Conservation (phyloP, 805 yeast genomes). For the Metschnikowia continentalis region DNA sequence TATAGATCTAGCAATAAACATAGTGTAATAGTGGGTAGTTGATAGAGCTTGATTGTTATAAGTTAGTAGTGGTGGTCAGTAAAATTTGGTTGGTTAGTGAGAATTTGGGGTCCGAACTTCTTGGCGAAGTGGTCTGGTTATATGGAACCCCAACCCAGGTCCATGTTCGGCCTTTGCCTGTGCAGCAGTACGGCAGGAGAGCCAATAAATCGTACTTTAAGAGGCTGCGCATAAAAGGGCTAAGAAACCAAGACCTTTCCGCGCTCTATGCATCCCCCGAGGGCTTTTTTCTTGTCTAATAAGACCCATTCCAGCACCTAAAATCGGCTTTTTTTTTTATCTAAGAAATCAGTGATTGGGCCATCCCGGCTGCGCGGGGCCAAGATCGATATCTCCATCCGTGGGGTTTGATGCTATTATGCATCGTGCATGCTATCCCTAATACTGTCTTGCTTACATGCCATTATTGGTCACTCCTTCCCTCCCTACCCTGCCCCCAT, state of each 20-base stretch:
- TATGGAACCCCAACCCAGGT: not conserved
- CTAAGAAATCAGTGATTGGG: slow-evolving; percentile 1
- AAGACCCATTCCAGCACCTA: not conserved
- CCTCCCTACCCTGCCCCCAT: too few species aligned
- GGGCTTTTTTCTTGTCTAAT: slow-evolving; percentile 1
- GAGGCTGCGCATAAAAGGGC: slow-evolving; percentile 1
- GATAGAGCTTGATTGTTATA: too few species aligned
- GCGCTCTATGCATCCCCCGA: not conserved
- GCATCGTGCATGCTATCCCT: not conserved
- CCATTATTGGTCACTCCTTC: too few species aligned
- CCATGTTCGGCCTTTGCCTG: slow-evolving; percentile 2
- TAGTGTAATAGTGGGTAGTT: not conserved
- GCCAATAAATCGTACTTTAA: slow-evolving; percentile 1
- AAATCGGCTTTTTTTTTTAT: not conserved
- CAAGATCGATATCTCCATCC: slow-evolving; percentile 3
- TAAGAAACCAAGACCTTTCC: not conserved
- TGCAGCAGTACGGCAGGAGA: not conserved
- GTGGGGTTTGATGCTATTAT: not conserved
- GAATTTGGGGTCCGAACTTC: not conserved
- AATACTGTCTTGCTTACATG: not conserved
- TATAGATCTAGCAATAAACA: slow-evolving; percentile 9
- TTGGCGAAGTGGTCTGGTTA: not conserved
- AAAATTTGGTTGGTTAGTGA: too few species aligned
- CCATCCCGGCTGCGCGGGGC: not conserved
- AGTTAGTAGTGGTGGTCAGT: too few species aligned